These are phyloP conservation scores for Talaromyces funiculosus DNA, from an alignment of 2,329 filamentous ascomycete species.

Conservation along the genomic window DNA sequence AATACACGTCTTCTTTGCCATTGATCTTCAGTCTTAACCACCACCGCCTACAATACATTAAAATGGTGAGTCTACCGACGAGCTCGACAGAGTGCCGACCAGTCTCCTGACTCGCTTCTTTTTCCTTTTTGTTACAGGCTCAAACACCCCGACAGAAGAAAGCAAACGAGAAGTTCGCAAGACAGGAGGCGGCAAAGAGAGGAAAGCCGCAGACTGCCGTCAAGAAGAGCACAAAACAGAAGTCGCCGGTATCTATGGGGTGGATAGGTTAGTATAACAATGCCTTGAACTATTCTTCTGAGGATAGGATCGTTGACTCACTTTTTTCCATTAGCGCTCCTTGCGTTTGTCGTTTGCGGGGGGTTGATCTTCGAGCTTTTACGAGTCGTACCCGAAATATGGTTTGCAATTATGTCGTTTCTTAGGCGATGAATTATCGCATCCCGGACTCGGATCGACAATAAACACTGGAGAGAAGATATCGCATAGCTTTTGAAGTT, in stretches of 20 bases:
- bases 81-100: not conserved
- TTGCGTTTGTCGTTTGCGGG: conserved; percentile 59
- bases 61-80: not conserved
- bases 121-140: conserved; percentile 35
- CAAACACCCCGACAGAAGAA: conserved; percentile 62
- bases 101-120: not conserved
- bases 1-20: not conserved
- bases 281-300: not conserved
- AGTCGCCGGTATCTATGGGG: conserved; percentile 50
- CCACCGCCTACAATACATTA: not conserved
- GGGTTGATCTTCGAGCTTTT: conserved; percentile 56
- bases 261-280: conserved; percentile 54
- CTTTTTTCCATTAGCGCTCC: conserved; percentile 42
- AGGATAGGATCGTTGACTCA: conserved; percentile 14
- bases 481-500: not conserved
- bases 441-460: not conserved
- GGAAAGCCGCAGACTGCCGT: conserved; percentile 46
- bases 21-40: not conserved
- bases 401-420: conserved; percentile 29
- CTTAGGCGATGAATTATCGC: conserved; percentile 14
- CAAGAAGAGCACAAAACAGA: conserved; percentile 45
- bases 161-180: conserved; percentile 58
- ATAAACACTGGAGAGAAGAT: not conserved
- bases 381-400: conserved; percentile 38
- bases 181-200: conserved; percentile 54